Conservation (phyloP, 805 yeast species). For the Wickerhamomyces ciferrii region DNA sequence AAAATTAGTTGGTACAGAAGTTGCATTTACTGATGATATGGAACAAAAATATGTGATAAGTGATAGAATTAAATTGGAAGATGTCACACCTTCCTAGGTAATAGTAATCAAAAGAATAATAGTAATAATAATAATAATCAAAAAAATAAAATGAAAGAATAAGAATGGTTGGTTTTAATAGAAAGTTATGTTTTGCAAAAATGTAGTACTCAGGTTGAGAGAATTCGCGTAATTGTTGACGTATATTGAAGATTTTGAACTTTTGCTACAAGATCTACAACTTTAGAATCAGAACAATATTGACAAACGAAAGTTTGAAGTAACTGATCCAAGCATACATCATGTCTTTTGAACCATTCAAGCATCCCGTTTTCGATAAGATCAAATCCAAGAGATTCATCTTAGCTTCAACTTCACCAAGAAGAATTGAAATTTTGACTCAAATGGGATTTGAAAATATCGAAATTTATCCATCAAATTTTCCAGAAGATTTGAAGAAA, state of each 20-base stretch:
- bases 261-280: no score
- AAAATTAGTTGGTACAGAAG: constrained; percentile 72
- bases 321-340: not conserved
- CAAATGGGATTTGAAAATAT: constrained; percentile 48
- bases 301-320: no score
- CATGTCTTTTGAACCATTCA: constrained; percentile 14
- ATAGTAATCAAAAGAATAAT: not conserved
- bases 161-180: not conserved
- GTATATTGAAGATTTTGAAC: not conserved
- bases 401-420: constrained; percentile 81
- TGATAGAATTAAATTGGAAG: constrained; percentile 17
- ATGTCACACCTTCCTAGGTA: constrained; percentile 13
- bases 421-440: constrained; percentile 66
- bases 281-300: not conserved
- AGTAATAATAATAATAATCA: not conserved
- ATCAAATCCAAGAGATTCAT: constrained; percentile 31
- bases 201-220: no score
- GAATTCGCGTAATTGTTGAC: not conserved
- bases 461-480: constrained; percentile 54
- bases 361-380: constrained; percentile 26
- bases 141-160: no score
- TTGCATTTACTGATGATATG: constrained; percentile 28
- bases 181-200: no score
- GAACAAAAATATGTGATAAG: constrained; percentile 13
- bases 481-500: constrained; percentile 74